Evolutionary conservation across 169 alveolate species (phyloP).

Genomic region (Eimeria necatrix): DNA sequence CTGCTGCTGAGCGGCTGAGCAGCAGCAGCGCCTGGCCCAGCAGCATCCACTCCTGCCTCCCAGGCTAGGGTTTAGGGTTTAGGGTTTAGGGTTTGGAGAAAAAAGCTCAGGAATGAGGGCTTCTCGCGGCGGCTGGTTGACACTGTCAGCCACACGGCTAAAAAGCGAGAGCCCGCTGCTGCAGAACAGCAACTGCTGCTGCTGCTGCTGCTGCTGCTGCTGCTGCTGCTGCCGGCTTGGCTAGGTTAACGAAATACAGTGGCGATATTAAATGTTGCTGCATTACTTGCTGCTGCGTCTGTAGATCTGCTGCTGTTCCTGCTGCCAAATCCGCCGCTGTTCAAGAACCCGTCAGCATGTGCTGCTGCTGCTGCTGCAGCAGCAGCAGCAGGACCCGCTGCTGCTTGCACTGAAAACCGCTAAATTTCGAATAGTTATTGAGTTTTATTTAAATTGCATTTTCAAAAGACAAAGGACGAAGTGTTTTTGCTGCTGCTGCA

Average conservation of each 20-base stretch:
- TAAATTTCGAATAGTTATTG: neutral
- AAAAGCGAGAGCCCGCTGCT: neutral
- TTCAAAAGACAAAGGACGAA: neutral
- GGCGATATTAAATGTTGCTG: too few species aligned
- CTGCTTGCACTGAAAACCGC: neutral
- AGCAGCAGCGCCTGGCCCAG: neutral
- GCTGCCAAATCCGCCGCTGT: neutral
- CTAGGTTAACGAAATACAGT: too few species aligned
- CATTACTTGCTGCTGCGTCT: neutral
- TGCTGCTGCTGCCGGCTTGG: neutral
- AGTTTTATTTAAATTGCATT: neutral
- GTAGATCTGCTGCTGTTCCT: neutral
- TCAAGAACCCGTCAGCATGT: neutral
- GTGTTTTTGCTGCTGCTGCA: neutral
- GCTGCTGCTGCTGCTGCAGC: neutral
- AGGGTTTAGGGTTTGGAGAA: neutral
- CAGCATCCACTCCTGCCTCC: neutral
- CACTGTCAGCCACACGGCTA: neutral
- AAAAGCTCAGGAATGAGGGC: too few species aligned
- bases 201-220: constrained; percentile 35
- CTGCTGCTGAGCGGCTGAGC: neutral
- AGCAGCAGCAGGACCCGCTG: neutral
- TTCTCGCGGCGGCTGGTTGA: neutral
- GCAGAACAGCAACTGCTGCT: constrained; percentile 2
- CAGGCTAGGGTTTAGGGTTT: neutral